Base-by-base conservation (phyloP, 1,139 yeast genomes). In the Pichia sp. region DNA sequence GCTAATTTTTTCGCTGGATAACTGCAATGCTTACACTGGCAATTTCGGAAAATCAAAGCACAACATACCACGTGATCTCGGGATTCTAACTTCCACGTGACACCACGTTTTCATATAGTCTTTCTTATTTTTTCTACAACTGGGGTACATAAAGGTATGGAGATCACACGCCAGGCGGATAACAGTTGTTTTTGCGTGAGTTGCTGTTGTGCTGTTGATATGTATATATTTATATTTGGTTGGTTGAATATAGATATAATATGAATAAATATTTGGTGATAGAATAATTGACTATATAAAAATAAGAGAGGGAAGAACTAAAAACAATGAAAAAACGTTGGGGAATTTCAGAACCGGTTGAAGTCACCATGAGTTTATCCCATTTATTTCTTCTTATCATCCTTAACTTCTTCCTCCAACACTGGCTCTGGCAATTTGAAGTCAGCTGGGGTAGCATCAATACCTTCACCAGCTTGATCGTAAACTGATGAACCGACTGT, bases 391-490 rank as follows among this genome's bases (percentile, higher is more conserved):
- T 62, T 79, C 63, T 77, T 79, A 54, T 74, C 72, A 62, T 77
- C 79, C 36, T 53, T 54, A 53, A 72, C 70, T 64, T 76, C 78
- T 47, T 86, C 86, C 68, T 87, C 95, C 23, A 92, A 89, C 72
- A 83, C 85, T 49, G 95, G 95, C 54, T 84, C 79, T 54, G 96
- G 95, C 68, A 88, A 81, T 72, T 85, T 85, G 78, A 88, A 88
- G 26, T 81, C 72, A 60, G 85, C 92, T 10, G 96, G 96, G 40
- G 95, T 82, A 64, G 79, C 82, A 70, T 89, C 96, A 62, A 82
- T 78, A 67, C 96, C 96, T 49, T 85, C 87, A 59, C 96, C 96
- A 63, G 87, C 93, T 64, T 87, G 96, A 72, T 89, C 96, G 95
- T 96, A 89, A 55, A 86, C 90, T 45, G 95, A 83, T 30, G 93